Conservation (phyloP, 169 alveolate species). For the Amoebophrya sp. region DNA sequence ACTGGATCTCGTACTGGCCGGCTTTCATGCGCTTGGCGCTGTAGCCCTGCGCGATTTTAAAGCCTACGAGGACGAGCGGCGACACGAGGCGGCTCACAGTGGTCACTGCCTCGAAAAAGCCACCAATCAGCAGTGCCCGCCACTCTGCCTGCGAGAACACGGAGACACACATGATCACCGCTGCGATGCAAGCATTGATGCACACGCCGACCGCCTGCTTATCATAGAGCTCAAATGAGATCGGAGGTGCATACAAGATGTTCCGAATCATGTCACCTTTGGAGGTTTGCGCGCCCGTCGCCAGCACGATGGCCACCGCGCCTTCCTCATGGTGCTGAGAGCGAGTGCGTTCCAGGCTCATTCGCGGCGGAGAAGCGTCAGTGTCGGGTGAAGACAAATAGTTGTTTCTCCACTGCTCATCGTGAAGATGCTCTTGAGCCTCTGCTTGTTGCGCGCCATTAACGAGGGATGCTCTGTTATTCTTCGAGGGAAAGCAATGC, state of each 20-base stretch:
- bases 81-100: neutral
- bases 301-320: constrained; percentile 26
- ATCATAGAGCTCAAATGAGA: neutral
- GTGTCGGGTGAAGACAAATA: too few species aligned
- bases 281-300: constrained; percentile 33
- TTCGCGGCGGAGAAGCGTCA: neutral
- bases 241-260: neutral
- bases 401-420: too few species aligned
- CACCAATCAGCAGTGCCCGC: neutral
- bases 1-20: neutral
- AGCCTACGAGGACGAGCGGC: neutral
- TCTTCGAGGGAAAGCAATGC: too few species aligned
- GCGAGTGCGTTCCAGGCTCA: too few species aligned
- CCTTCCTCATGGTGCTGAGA: too few species aligned
- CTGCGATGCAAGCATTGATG: neutral
- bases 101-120: neutral
- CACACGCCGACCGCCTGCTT: neutral
- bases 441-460: neutral
- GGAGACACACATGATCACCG: neutral
- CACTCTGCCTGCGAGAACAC: neutral
- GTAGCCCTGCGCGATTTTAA: constrained; percentile 1
- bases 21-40: neutral
- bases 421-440: neutral
- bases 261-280: constrained; percentile 32
- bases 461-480: neutral